A percentile compares a stretch with the other conserved stretches of the same genome.
phyloP scores from a whole-genome alignment of 2,329 filamentous ascomycete species.

The Niveomyces coronatus region DNA sequence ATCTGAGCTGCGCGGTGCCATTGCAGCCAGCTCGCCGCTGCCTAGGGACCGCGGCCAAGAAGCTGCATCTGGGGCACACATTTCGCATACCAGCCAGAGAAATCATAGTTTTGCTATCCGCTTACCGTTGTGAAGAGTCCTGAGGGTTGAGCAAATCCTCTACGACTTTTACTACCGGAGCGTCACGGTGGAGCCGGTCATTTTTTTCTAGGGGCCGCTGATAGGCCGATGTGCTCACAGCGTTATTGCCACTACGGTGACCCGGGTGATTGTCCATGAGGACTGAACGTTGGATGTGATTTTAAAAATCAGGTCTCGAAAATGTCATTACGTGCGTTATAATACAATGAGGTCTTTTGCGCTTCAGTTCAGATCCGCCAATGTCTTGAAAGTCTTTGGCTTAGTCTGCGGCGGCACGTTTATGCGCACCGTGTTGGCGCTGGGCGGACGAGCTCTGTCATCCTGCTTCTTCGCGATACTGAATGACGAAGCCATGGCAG shows the following conservation, averaged over 20 bases:
- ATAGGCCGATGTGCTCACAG: no score
- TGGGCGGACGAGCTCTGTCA: conserved; percentile 12
- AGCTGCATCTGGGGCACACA: conserved; percentile 6
- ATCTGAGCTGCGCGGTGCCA: neutral
- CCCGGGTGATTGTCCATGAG: no score
- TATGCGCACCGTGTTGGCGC: conserved; percentile 11
- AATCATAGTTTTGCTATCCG: conserved; percentile 3
- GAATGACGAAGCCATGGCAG: conserved; percentile 49
- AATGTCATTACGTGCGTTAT: no score
- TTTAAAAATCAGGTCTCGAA: no score
- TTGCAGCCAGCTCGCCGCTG: neutral
- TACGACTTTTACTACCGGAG: conserved; percentile 4
- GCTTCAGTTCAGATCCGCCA: conserved; percentile 44
- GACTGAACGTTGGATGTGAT: no score
- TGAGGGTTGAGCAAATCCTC: neutral
- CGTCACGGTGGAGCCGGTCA: conserved; percentile 11
- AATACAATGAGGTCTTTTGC: no score
- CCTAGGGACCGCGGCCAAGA: neutral
- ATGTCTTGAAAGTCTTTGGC: conserved; percentile 33
- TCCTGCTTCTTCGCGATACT: conserved; percentile 37
- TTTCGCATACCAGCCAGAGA: conserved; percentile 5
- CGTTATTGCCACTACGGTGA: no score
- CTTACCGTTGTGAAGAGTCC: neutral
- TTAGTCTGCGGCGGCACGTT: conserved; percentile 21
- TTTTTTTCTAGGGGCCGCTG: conserved; percentile 4